Evolutionary conservation across 768 basidiomycete genomes (phyloP), one percentile per base, ranked within the genome.

Genomic region (Tricholoma bakamatsutake): DNA sequence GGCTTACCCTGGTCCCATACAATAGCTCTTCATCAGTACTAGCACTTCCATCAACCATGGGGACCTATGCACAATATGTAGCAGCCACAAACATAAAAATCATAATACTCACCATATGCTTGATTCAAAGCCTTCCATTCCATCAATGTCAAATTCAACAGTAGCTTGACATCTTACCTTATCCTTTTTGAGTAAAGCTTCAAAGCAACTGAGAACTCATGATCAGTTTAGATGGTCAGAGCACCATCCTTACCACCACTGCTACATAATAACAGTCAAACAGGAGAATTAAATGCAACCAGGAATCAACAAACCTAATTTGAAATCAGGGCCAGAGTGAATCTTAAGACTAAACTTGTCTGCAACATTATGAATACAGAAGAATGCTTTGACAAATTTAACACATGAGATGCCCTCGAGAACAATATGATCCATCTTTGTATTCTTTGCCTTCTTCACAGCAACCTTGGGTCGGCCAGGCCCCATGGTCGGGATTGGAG

Each of bases 71-170:
- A n/a, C n/a, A n/a, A n/a, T n/a, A n/a, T n/a, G n/a, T n/a, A n/a
- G n/a, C n/a, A n/a, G n/a, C n/a, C n/a, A n/a, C n/a, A n/a, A n/a
- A n/a, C n/a, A n/a, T n/a, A n/a, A n/a, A 37, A 58, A 39, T 17
- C 1, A 17, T 40, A 48, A 45, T 11, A 60, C 60, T 39, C 30
- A 61, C 62, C 24, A 35, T 37, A 21, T 59, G 64, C 28, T 57
- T 30, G 33, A 61, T 58, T 0, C 59, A 53, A 53, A 63, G 15
- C 66, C 61, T n/a, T 60, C 61, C 64, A 66, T 65, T 11, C 40
- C 33, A 37, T 65, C 63, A 2, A 61, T 18, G 47, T 67, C 64
- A 56, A 62, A 61, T 58, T 66, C 60, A 6, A 62, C 63, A 5
- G 42, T 12, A 10, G 61, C 52, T 6, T 50, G 48, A 21, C 52